Evolutionary conservation across 352 stramenopile genomes (phyloP).

Genomic region (Pythium aphanidermatum): DNA sequence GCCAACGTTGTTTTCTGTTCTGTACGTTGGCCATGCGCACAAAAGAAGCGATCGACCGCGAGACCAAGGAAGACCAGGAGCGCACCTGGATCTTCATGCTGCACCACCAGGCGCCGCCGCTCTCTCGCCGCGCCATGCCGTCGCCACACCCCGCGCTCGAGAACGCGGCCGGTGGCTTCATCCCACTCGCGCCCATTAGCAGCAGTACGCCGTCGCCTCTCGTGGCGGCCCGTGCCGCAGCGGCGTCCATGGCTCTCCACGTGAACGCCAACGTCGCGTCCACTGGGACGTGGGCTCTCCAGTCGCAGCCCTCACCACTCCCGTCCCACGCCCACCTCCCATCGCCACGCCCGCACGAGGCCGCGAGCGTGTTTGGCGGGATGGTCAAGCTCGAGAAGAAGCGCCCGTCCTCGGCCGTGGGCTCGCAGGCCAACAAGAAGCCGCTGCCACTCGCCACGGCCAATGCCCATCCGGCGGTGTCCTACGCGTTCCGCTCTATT

Average conservation of each 20-base stretch:
- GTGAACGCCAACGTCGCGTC: conserved; percentile 5
- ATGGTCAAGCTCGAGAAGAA: conserved; percentile 21
- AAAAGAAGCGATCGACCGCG: conserved; percentile 37
- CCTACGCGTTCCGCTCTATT: conserved; percentile 9
- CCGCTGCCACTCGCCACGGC: background rate
- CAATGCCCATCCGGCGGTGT: background rate
- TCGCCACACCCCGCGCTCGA: background rate
- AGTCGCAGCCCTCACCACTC: background rate
- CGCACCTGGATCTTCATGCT: conserved; percentile 52
- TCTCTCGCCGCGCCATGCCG: conserved; percentile 18
- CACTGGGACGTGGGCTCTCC: conserved; percentile 4
- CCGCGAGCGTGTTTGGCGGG: conserved; percentile 3
- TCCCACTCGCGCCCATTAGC: conserved; percentile 16
- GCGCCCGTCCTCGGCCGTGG: background rate
- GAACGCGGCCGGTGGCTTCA: conserved; percentile 12
- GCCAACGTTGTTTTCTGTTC: too few relatives aligned
- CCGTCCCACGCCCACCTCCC: background rate
- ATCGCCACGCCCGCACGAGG: too few relatives aligned
- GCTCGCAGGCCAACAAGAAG: conserved; percentile 1
- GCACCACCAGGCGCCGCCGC: conserved; percentile 38
- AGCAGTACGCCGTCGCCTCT: conserved; percentile 16
- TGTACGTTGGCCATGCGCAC: conserved; percentile 42
- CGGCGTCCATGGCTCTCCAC: conserved; percentile 12
- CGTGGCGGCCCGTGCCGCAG: conserved; percentile 11
- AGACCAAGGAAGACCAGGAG: conserved; percentile 34